Base-by-base conservation (phyloP, 225 moss, liverwort and hornwort genomes). In the Polytrichum formosum region DNA sequence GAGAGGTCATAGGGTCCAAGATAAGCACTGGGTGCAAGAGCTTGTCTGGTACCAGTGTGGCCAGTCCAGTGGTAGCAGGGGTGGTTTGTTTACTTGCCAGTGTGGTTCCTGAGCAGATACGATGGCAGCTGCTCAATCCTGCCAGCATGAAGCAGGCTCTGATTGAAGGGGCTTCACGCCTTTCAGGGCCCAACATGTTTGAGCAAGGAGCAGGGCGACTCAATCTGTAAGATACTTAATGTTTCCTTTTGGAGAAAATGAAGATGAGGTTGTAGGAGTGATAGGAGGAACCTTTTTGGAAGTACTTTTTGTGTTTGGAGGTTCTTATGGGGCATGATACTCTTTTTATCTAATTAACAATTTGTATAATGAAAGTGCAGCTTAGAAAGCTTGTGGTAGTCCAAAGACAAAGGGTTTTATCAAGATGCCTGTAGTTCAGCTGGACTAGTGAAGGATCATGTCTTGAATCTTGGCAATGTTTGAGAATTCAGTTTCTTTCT, bases 91-190 rank as follows among this genome's bases (percentile, higher is more conserved):
- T 93, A 69, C 88, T 96, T 63, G 91, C 93, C 73, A 96, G 96
- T 81, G 96, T 91, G 76, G 88, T 93, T 70, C 91, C 93, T n/a
- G 86, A 87, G 75, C 70, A 76, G 9, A 82, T 85, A 65, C 91
- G 93, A 26, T 96, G 96, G 96, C 80, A 87, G 55, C 70, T 91
- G 72, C 88, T 96, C 56, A 96, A 96, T 63, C 96, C 96, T 18
- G 96, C 96, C 53, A 96, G 96, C 81, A 96, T 96, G 96, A 96
- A 96, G 80, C 93, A 96, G 79, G 96, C 96, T 65, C 82, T 96
- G n/a, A 78, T 96, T 70, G 96, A 96, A 81, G 91, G 96, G 75
- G 96, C 96, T 54, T 88, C 90, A 55, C 91, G 90, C 61, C 79
- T 93, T 19, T 82, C 80, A 68, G 96, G 93, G 59, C 93, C 96